Evolutionary conservation across 768 basidiomycete genomes (phyloP).

Genomic region (Termitomyces sp.): DNA sequence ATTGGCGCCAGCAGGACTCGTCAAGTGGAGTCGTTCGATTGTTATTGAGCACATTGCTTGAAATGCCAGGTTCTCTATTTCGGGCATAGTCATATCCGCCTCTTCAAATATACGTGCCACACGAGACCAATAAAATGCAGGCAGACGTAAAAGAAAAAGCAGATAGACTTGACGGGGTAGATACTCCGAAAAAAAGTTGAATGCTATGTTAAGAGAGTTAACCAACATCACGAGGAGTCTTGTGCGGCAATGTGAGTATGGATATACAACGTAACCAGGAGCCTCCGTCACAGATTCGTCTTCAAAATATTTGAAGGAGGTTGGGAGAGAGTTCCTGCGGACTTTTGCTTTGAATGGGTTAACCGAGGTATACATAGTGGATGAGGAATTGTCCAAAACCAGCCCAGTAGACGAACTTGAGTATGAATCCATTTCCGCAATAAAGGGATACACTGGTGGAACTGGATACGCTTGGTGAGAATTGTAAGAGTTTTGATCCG

Average conservation of each 20-base stretch:
- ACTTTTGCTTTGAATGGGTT: conserved; percentile 9
- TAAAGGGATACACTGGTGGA: not conserved
- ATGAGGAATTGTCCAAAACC: not conserved
- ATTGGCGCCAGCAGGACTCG: conserved; percentile 33
- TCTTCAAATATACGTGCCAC: conserved; percentile 75
- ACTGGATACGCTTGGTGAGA: not conserved
- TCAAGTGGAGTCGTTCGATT: conserved; percentile 19
- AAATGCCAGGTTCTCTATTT: conserved; percentile 51
- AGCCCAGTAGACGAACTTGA: not conserved
- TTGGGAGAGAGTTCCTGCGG: not conserved
- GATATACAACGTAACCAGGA: conserved; percentile 1
- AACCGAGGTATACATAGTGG: conserved; percentile 6
- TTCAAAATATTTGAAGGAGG: not conserved
- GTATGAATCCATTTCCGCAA: not conserved
- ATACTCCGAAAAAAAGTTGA: not conserved
- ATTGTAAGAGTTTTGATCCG: not conserved
- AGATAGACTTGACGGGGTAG: conserved; percentile 2
- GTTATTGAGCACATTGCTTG: conserved; percentile 26
- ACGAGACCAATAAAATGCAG: conserved; percentile 54
- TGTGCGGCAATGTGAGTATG: not conserved
- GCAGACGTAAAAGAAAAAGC: conserved; percentile 37
- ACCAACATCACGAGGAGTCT: conserved; percentile 41
- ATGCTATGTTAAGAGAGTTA: conserved; percentile 23
- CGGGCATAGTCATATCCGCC: conserved; percentile 68
- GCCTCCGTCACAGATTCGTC: not conserved